A percentile compares a stretch with the other conserved stretches of the same genome.
Conservation (phyloP, 2,329 filamentous ascomycete species). For the Coniochaeta sp. region DNA sequence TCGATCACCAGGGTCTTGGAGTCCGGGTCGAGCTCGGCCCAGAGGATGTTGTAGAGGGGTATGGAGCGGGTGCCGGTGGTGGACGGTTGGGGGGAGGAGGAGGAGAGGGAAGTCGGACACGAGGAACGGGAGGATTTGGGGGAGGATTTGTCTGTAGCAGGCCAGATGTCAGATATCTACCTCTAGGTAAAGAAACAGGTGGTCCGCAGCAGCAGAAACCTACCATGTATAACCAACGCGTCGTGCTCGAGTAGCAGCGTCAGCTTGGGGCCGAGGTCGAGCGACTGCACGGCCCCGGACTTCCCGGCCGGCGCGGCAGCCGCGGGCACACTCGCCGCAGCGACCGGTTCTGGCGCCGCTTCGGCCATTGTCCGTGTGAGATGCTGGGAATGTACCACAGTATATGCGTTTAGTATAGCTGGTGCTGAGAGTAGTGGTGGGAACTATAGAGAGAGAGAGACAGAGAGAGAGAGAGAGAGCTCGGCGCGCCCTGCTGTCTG, state of each 20-base stretch:
- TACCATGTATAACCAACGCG: background rate
- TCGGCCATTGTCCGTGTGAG: background rate
- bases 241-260: background rate
- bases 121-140: background rate
- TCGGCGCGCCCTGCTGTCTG: no score
- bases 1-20: conserved; percentile 58
- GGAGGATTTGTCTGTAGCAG: background rate
- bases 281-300: background rate
- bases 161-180: background rate
- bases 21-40: conserved; percentile 53
- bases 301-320: background rate
- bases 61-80: conserved; percentile 34
- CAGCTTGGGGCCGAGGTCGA: background rate
- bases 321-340: background rate
- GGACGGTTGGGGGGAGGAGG: no score
- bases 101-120: background rate
- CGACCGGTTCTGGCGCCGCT: background rate
- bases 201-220: background rate
- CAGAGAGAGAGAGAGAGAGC: no score
- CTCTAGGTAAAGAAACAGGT: background rate
- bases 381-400: background rate
- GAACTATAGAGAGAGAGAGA: no score
- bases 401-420: no score
- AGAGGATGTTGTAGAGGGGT: conserved; percentile 77
- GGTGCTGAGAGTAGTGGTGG: background rate